A percentile compares a stretch with the other conserved stretches of the same genome.
These are phyloP conservation scores for Fomitopsis schrenkii DNA, from an alignment of 1,284 basidiomycete genomes.

Conservation along the genomic window DNA sequence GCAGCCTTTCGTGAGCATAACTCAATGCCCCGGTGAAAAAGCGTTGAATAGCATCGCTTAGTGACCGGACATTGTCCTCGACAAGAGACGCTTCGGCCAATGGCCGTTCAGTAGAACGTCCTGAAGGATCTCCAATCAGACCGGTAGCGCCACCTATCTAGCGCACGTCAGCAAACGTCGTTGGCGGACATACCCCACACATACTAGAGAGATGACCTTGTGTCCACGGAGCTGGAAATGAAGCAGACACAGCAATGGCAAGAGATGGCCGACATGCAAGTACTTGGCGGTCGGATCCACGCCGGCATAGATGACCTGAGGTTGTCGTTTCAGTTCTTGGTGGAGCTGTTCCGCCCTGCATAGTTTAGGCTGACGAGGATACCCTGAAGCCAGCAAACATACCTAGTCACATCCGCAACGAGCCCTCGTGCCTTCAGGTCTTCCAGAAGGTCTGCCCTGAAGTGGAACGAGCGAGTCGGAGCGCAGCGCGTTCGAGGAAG, in stretches of 20 bases:
- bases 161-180: not conserved
- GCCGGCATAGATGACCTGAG: slow-evolving; percentile 78
- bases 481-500: not conserved
- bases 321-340: slow-evolving; percentile 28
- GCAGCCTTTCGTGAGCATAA: slow-evolving; percentile 49
- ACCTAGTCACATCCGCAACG: slow-evolving; percentile 32
- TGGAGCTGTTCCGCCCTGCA: slow-evolving; percentile 31
- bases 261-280: slow-evolving; percentile 91
- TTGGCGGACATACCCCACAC: not conserved
- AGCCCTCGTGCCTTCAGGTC: slow-evolving; percentile 27
- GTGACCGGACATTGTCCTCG: slow-evolving; percentile 61
- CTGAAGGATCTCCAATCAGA: slow-evolving; percentile 95
- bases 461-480: slow-evolving; percentile 16
- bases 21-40: slow-evolving; percentile 71
- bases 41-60: slow-evolving; percentile 60
- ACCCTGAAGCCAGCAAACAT: not conserved
- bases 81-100: slow-evolving; percentile 60
- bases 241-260: slow-evolving; percentile 83
- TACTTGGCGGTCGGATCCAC: slow-evolving; percentile 90
- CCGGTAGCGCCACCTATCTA: slow-evolving; percentile 97
- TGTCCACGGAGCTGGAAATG: slow-evolving; percentile 89
- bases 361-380: slow-evolving; percentile 5
- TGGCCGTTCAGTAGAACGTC: slow-evolving; percentile 80
- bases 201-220: slow-evolving; percentile 65
- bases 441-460: slow-evolving; percentile 20